Evolutionary conservation across 176 grass and related monocot species (phyloP).

Genomic region (Carex pumila): DNA sequence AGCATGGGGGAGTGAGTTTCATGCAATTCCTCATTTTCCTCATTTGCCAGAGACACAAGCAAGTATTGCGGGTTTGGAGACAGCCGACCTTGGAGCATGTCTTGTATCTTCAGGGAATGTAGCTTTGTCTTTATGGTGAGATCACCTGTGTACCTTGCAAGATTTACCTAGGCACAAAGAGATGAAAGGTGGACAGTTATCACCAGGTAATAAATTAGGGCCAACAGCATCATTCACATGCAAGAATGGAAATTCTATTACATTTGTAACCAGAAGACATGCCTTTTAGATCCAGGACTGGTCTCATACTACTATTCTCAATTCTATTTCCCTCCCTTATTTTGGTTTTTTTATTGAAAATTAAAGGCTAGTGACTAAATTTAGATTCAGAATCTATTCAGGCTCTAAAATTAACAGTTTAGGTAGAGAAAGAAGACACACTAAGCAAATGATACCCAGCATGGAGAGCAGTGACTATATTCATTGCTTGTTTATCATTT

Average conservation of each 20-base stretch:
- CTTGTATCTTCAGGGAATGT: constrained; percentile 86
- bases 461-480: neutral
- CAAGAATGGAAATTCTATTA: neutral
- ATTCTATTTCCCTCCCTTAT: neutral
- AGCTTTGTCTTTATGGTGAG: constrained; percentile 85
- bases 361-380: neutral
- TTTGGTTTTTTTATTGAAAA: neutral
- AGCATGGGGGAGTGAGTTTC: constrained; percentile 25
- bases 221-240: neutral
- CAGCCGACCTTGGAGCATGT: constrained; percentile 64
- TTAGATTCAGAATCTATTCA: neutral
- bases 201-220: neutral
- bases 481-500: neutral
- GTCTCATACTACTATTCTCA: neutral
- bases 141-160: constrained; percentile 59
- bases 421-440: neutral
- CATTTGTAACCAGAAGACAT: neutral
- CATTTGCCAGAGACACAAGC: constrained; percentile 68
- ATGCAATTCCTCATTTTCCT: constrained; percentile 58
- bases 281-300: neutral
- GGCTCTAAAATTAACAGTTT: neutral
- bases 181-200: constrained; percentile 5
- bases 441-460: neutral
- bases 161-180: constrained; percentile 56
- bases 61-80: constrained; percentile 60